These are phyloP conservation scores for Talaromyces sp. DNA, from an alignment of 2,329 filamentous ascomycete genomes.

Conservation along the genomic window DNA sequence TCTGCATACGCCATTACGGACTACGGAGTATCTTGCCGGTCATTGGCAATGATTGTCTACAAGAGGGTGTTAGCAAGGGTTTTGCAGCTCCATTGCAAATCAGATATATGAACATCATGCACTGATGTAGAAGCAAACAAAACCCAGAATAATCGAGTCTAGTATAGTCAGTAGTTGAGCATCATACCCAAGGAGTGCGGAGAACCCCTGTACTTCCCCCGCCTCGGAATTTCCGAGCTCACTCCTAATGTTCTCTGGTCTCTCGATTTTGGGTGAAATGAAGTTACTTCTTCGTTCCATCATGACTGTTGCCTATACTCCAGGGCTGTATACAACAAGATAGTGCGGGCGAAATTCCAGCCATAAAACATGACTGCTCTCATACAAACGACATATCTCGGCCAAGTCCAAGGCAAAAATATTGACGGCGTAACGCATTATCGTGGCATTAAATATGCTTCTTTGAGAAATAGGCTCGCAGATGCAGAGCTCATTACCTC, in stretches of 20 bases:
- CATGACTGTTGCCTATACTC: neutral
- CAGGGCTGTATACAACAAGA: neutral
- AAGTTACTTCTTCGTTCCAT: neutral
- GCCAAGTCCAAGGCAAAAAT: constrained; percentile 25
- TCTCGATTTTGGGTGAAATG: no score
- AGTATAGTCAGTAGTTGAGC: no score
- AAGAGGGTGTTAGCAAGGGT: neutral
- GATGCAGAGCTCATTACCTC: constrained; percentile 26
- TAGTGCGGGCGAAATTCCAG: neutral
- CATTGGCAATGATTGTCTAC: neutral
- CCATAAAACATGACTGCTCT: constrained; percentile 13
- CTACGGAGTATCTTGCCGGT: neutral
- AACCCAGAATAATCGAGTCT: no score
- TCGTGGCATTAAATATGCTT: constrained; percentile 36
- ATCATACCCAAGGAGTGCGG: neutral
- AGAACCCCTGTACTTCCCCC: neutral
- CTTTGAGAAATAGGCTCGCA: constrained; percentile 30
- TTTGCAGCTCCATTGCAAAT: no score
- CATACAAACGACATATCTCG: constrained; percentile 26
- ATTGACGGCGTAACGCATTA: constrained; percentile 29
- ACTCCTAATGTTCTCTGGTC: neutral
- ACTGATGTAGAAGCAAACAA: no score
- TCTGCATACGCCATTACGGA: neutral
- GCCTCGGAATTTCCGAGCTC: neutral
- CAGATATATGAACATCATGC: no score